Evolutionary conservation across 805 yeast genomes (phyloP), one percentile per base, ranked within the genome.

Genomic region (Diddensiella santjacobensis): DNA sequence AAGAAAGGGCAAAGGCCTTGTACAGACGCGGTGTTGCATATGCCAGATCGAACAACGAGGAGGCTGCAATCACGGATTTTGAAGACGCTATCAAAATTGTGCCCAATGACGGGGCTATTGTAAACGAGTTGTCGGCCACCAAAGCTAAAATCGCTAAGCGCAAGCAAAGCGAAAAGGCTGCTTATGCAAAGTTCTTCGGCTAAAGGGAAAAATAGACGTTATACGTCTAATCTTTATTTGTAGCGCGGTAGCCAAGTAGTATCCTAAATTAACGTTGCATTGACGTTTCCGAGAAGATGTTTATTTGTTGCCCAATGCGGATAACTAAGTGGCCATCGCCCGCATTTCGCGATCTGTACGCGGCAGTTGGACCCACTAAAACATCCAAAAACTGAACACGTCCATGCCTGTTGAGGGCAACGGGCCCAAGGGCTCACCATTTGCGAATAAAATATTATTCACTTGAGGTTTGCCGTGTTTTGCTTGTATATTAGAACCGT

Each of bases 11-110:
- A 15, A 90, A 90, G 71, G 97, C 96, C 0, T 70, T 79, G 39
- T 90, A 82, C 71, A 82, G 98, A 65, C 81, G 91, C 65, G 96
- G 95, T 31, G 70, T 77, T 61, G 96, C 93, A 1, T 75, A 80
- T 59, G 66, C 79, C 51, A 67, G 76, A 5, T 69, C 74, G 19
- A 83, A 83, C 60, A 82, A 86, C 60, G 83, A 80, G 46, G 91
- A 83, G 24, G 76, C 72, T 49, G 95, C 96, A 0, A 69, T 83
- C 44, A 67, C 64, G 10, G 84, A 83, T 52, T 75, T 89, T 49
- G 78, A 80, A 55, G 71, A 73, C 51, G 96, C 97, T 0, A 66
- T 79, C 22, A 67, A 72, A 48, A 63, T 77, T 42, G 77, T 83
- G 29, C 95, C 93, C 29, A 69, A 71, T 19, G 97, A 90, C 60